Base-by-base conservation (phyloP, 1,284 basidiomycete species). In the Tilletia caries region DNA sequence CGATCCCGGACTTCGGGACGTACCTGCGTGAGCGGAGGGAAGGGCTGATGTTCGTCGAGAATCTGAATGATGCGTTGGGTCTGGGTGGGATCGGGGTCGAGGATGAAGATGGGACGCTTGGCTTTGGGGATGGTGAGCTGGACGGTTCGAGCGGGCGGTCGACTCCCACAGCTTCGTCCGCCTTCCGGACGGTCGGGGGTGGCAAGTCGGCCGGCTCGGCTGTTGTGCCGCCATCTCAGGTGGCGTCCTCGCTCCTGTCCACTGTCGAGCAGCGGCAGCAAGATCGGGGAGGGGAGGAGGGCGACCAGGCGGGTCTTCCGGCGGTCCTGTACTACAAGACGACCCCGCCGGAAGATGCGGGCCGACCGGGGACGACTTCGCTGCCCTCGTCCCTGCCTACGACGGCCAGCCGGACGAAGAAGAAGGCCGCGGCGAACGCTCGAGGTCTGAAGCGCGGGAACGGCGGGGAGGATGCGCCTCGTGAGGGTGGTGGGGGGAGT, bases 31-130 rank as follows among this genome's bases (percentile, higher is more conserved):
- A 98, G 84, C 88, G 95, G 33, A 87, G 95, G 44, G 90, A 91
- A 79, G 94, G 95, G 2, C 85, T 98, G 23, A 85, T 96, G 29
- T 96, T 95, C 83, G 91, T 91, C 1, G 95, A 97, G 84, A 95
- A 95, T 80, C 85, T 97, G 37, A 92, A 90, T 23, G 95, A 97
- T 78, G 95, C 94, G 1, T 86, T 98, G n/a, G 73, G 75, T 5
- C 58, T 77, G 18, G 60, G 58, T 29, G 58, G 58, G 13, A 62
- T 62, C 18, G 58, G 58, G 15, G 58, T 62, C 23, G 58, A 67
- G 33, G 75, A 90, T 86, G 62, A 86, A 92, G 58, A 87, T 87
- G 52, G 44, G 10, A 29, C 27, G 27, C 58, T 62, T n/a, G 58
- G 58, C 32, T 62, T 62, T 34, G 58, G 58, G 15, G 58, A 62